Conservation (phyloP, 805 yeast species). For the Nakazawaea anatomiae region DNA sequence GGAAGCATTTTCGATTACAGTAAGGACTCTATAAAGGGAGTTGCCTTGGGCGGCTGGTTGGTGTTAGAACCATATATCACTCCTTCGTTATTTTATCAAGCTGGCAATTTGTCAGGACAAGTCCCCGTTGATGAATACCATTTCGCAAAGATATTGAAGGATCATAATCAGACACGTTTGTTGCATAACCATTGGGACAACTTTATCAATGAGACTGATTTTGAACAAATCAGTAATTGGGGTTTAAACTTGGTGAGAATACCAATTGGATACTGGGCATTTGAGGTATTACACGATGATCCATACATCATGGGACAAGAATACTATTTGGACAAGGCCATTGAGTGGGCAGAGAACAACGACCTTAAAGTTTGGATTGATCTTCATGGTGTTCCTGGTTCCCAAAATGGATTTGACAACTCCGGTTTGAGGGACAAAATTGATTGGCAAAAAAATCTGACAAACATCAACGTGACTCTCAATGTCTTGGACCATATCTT, state of each 20-base stretch:
- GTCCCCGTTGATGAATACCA: slow-evolving; percentile 84
- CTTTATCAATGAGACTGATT: slow-evolving; percentile 72
- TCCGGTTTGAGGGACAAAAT: slow-evolving; percentile 72
- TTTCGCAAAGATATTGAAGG: slow-evolving; percentile 54
- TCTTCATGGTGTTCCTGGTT: slow-evolving; percentile 94
- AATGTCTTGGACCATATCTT: slow-evolving; percentile 50
- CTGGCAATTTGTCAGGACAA: slow-evolving; percentile 31
- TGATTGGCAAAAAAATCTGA: slow-evolving; percentile 48
- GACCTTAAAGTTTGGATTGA: slow-evolving; percentile 82
- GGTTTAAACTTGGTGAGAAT: slow-evolving; percentile 86
- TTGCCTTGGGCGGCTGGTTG: slow-evolving; percentile 87
- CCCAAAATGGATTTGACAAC: slow-evolving; percentile 95
- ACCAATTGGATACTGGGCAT: slow-evolving; percentile 97
- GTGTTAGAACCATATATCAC: slow-evolving; percentile 84
- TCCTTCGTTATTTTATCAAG: slow-evolving; percentile 63
- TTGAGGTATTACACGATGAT: slow-evolving; percentile 51
- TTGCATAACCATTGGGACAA: slow-evolving; percentile 71
- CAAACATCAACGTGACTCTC: slow-evolving; percentile 47
- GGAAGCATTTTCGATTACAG: background rate
- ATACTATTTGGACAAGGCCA: slow-evolving; percentile 65
- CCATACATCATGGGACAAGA: slow-evolving; percentile 87
- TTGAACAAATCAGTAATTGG: slow-evolving; percentile 45
- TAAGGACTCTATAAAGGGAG: slow-evolving; percentile 39
- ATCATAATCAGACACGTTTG: slow-evolving; percentile 42
- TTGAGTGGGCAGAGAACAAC: slow-evolving; percentile 63